Base-by-base conservation (phyloP, 768 basidiomycete genomes). In the Trametes maxima region DNA sequence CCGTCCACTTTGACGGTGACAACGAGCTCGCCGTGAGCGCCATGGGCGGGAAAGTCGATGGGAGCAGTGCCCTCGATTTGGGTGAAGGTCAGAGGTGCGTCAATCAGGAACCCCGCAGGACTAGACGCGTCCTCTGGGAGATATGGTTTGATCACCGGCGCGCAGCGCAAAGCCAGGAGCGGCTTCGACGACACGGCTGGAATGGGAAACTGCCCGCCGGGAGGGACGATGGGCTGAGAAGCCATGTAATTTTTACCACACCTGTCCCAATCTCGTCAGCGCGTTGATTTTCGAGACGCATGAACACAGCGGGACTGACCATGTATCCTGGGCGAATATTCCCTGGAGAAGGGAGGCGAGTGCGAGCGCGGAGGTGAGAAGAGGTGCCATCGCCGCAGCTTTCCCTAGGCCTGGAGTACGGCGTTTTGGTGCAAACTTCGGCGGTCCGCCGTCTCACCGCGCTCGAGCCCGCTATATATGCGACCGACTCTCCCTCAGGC, bases 241-340 rank as follows among this genome's bases (percentile, higher is more conserved):
- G 72, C 37, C 73, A 78, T 78, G 66, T 71, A 84, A 63, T 82
- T 77, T 68, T 83, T 83, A 43, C 80, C 80, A 47, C 82, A 83
- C 81, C 83, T 83, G 63, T 10, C 13, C 17, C 25, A 17, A 19
- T 44, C 51, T 3, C 17, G 37, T 52, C 56, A 46, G 42, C 46
- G 11, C 22, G 10, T 2, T 5, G 35, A 16, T 45, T 7, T 25
- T 22, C 36, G 46, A 39, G 37, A 12, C 17, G n/a, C 43, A 3
- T 19, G 43, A 24, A 57, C 33, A 42, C 2, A 2, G 2, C 10
- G 21, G 11, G 25, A 25, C 56, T 57, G 22, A 58, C 57, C 57
- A 58, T 43, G 57, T 58, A 33, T 33, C 28, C 22, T 58, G 48
- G n/a, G 47, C 57, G 7, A 48, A 25, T n/a, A 12, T 44, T 33